Conservation (phyloP, 345 rosid species). For the Citrus maxima region DNA sequence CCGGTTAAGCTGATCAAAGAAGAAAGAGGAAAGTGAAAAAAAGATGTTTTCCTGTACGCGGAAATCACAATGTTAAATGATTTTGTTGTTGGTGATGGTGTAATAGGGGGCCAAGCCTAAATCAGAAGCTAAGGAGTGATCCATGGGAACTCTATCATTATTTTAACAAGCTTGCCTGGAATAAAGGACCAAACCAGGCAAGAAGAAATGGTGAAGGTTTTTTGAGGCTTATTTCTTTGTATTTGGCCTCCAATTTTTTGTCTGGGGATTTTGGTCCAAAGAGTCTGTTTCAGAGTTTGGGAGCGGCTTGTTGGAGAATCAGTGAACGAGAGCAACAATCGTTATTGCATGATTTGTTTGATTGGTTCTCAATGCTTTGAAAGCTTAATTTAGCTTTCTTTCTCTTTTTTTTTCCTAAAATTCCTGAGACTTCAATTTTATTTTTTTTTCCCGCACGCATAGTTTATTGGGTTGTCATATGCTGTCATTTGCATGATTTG, state of each 20-base stretch:
- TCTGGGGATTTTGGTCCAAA: conserved; percentile 3
- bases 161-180: conserved; percentile 20
- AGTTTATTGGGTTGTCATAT: not conserved
- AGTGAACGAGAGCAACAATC: conserved; percentile 26
- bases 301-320: conserved; percentile 21
- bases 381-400: conserved; percentile 11
- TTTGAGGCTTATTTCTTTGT: conserved; percentile 10
- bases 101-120: not conserved
- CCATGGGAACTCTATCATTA: conserved; percentile 20
- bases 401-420: not conserved
- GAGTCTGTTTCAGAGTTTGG: conserved; percentile 8
- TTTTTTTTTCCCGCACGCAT: not conserved
- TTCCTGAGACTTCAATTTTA: not conserved
- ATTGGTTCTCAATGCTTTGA: conserved; percentile 7
- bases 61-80: not conserved
- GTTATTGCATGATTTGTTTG: not conserved
- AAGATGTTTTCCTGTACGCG: conserved; percentile 27
- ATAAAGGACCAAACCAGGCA: conserved; percentile 40
- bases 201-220: conserved; percentile 34
- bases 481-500: not conserved
- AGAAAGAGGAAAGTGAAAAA: not conserved
- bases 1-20: not conserved
- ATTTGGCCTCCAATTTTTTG: conserved; percentile 23
- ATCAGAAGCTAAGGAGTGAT: not conserved
- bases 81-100: too few relatives aligned